These are phyloP conservation scores for Olyra latifolia DNA, from an alignment of 176 grass and related monocot species.

Conservation along the genomic window DNA sequence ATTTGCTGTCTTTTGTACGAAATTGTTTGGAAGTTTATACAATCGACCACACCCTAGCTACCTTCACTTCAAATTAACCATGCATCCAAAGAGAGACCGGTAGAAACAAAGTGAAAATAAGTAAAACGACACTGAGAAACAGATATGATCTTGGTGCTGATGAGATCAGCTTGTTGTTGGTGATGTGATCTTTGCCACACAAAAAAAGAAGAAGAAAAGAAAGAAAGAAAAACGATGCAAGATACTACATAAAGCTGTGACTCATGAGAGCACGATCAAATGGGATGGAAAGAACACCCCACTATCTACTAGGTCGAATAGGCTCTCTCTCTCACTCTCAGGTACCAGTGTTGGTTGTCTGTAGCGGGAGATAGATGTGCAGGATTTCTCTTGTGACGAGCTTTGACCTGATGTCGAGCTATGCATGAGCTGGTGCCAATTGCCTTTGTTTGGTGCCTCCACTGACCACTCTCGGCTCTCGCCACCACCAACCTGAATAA, in stretches of 20 bases:
- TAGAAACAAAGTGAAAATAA: neutral
- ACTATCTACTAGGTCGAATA: neutral
- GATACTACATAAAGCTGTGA: neutral
- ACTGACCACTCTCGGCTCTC: neutral
- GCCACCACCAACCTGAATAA: conserved; percentile 10
- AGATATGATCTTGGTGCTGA: no score
- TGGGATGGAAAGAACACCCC: neutral
- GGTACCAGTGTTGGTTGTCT: neutral
- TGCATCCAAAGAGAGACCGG: neutral
- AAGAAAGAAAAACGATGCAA: neutral
- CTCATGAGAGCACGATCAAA: neutral
- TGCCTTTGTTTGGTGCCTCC: neutral
- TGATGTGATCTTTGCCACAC: neutral
- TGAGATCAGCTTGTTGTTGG: neutral
- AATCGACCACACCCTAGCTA: neutral
- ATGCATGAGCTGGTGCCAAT: neutral
- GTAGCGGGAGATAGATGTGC: neutral
- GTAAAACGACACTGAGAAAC: neutral
- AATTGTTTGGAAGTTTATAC: neutral
- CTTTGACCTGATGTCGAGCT: neutral
- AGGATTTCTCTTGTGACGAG: neutral
- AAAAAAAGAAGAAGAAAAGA: no score
- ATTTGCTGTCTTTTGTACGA: neutral
- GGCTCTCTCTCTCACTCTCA: neutral
- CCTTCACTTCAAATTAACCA: neutral